Evolutionary conservation across 202 grass and related monocot genomes (phyloP).

Genomic region (Cymbopogon flexuosus): DNA sequence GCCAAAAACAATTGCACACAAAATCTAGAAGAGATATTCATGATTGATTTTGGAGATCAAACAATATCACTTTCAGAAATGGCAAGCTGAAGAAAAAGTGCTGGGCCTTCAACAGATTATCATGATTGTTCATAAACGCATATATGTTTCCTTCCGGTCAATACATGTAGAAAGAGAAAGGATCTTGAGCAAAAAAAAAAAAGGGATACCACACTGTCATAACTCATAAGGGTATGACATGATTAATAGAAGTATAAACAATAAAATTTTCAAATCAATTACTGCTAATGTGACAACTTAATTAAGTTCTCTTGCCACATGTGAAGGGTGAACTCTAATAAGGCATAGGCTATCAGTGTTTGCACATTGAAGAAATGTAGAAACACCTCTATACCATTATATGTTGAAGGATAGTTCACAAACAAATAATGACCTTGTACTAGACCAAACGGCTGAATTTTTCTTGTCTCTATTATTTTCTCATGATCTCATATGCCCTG

Average conservation of each 20-base stretch:
- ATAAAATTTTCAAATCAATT: conserved; percentile 7
- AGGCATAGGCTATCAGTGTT: conserved; percentile 17
- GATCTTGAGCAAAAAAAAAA: conserved; percentile 18
- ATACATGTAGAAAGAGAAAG: conserved; percentile 23
- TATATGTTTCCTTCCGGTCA: neutral
- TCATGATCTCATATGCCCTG: neutral
- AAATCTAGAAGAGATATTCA: neutral
- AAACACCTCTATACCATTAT: conserved; percentile 9
- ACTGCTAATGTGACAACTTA: neutral
- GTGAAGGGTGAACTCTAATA: conserved; percentile 1
- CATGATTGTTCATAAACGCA: conserved; percentile 1
- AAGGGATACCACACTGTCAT: neutral
- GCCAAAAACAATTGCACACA: neutral
- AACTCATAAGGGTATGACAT: neutral
- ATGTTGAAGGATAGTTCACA: conserved; percentile 9
- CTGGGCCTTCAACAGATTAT: neutral
- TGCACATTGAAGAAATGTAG: neutral
- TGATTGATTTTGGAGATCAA: conserved; percentile 12
- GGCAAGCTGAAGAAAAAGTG: neutral
- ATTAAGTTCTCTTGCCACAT: neutral
- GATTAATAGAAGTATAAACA: conserved; percentile 19
- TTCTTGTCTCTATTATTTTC: conserved; percentile 15
- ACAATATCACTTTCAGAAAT: neutral
- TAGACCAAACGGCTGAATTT: conserved; percentile 4
- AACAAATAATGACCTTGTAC: neutral